A percentile compares a stretch with the other conserved stretches of the same genome.
These are phyloP conservation scores for Saccharomycopsis oosterbeekiorum DNA, from an alignment of 805 yeast species.

Conservation along the genomic window DNA sequence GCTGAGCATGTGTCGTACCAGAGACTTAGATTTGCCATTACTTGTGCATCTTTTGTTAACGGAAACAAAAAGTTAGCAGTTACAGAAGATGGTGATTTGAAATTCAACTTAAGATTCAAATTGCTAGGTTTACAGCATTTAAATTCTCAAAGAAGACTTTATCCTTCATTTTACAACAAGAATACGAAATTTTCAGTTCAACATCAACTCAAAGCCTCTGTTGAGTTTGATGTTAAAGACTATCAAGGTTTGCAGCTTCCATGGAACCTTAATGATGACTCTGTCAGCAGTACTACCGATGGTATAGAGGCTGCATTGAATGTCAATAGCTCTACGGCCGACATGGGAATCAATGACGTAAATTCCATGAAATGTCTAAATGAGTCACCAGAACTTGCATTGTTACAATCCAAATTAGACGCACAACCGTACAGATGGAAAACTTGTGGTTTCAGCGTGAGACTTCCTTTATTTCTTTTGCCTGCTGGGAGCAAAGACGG, in stretches of 20 bases:
- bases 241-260: background rate
- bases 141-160: background rate
- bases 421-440: background rate
- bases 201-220: background rate
- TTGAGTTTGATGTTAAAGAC: background rate
- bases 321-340: background rate
- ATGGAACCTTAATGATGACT: background rate
- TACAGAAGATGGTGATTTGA: background rate
- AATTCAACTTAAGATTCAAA: background rate
- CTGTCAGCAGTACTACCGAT: background rate
- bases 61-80: background rate
- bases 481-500: background rate
- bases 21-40: background rate
- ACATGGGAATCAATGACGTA: background rate
- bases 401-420: background rate
- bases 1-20: background rate
- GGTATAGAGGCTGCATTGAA: background rate
- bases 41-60: background rate
- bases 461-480: slow-evolving; percentile 1
- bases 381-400: background rate
- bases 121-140: background rate
- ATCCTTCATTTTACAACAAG: background rate
- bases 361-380: background rate
- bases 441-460: background rate
- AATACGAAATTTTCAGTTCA: background rate